These are phyloP conservation scores for Leccinum pallidistipes DNA, from an alignment of 1,284 basidiomycete species.

Conservation along the genomic window DNA sequence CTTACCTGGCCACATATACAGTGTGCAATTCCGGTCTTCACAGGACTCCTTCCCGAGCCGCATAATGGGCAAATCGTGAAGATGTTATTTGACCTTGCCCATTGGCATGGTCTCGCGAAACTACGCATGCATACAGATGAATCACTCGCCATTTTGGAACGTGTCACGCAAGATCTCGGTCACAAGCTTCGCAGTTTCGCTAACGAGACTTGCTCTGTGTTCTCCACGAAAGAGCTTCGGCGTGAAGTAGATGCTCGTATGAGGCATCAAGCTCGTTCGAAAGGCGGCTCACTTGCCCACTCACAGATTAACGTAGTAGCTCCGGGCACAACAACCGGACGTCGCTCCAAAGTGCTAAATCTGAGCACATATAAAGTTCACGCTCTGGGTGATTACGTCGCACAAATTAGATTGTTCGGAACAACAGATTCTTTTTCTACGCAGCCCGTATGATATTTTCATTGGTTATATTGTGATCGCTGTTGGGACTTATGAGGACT, in stretches of 20 bases:
- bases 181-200: not conserved
- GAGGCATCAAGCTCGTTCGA: not conserved
- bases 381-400: not conserved
- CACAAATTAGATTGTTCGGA: not conserved
- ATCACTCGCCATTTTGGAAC: not conserved
- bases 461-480: not conserved
- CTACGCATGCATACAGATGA: not conserved
- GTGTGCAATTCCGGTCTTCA: not conserved
- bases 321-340: not conserved
- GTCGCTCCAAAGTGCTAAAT: not conserved
- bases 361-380: not conserved
- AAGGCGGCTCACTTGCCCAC: not conserved
- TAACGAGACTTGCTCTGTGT: not conserved
- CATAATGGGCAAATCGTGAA: not conserved
- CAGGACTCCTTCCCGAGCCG: not conserved
- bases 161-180: not conserved
- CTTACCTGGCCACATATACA: not conserved
- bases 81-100: not conserved
- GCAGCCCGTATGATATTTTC: not conserved
- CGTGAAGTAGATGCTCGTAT: not conserved
- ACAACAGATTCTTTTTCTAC: not conserved
- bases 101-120: not conserved
- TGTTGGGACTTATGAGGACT: not conserved
- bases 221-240: not conserved
- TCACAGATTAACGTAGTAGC: not conserved